Evolutionary conservation across 495 filamentous ascomycete species (phyloP), one percentile per base, ranked within the genome.

Genomic region (Cenococcum geophilum): DNA sequence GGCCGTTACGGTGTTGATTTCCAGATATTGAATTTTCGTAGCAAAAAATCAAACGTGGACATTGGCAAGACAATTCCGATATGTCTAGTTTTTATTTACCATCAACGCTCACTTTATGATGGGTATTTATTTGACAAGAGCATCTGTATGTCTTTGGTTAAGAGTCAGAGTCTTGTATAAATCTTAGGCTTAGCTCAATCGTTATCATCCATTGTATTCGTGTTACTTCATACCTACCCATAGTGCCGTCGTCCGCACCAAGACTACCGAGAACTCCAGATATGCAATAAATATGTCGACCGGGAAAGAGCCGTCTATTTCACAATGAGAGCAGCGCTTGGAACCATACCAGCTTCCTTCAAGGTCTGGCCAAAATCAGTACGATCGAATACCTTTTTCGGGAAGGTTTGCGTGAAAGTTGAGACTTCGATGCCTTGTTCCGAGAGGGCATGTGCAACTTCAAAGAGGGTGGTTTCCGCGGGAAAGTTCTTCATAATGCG

Each of bases 341-440:
- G 93, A 12, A 89, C 85, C 61, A 97, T 75, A 12, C 90, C 91
- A 23, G 95, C 87, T 72, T 99, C 95, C 75, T 93, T 93, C 61
- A 99, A 73, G 16, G 91, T 91, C 78, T 90, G 85, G 9, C 89
- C 88, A 70, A 96, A 96, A 72, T 93, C 95, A 5, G 89, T 77
- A 23, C 77, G 74, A 42, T 88, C 81, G 62, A 86, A 99, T 0
- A 85, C 79, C 76, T 97, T 97, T 70, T 80, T 84, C 5, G 93
- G 93, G 70, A 92, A 97, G 25, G 83, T 96, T 71, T 86, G 87
- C 5, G 84, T 82, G 71, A 99, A 96, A 61, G 82, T 89, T 37
- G 76, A 78, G 18, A 93, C 86, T 22, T 84, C 45, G 18, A 62
- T n/a, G 1, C 79, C 82, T 58, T 91, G 85, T 60, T 81, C 63